Base-by-base conservation (phyloP, 192 early-diverging fungal species). In the Spinellus fusiger region DNA sequence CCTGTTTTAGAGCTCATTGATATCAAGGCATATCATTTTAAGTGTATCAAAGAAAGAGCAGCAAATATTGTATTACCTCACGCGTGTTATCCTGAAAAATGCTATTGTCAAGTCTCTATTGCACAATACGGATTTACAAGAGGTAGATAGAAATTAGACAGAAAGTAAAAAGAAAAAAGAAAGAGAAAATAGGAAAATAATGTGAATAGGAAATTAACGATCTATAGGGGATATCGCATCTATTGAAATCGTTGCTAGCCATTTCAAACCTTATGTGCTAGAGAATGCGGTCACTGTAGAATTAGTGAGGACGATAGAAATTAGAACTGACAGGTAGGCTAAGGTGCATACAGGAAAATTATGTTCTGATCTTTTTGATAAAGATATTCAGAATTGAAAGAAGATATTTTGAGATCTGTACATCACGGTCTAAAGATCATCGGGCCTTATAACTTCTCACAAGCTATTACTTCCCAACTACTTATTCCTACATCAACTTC, bases 1-100 rank as follows among this genome's bases (percentile, higher is more conserved):
- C 59, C 56, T n/a, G 58, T 74, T 44, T 40, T 74, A 26, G 72
- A 73, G 31, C 49, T 54, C 32, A 73, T 73, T 51, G 62, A 73
- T 52, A 49, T 73, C 13, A 56, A 51, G 4, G 47, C 26, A n/a
- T 28, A 33, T 27, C 54, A 65, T 13, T 69, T 59, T 23, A 40
- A 38, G 18, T 23, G 23, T 0, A 50, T 59, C 12, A 46, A 60
- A 10, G 59, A 61, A 27, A 59, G 64, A 22, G 57, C 38, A 0
- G 8, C 44, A 2, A 34, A 59, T 35, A 55, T 64, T 0, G 50
- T 54, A 33, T 4, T 71, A 4, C 46, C 48, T 51, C 34, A 44
- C 5, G 49, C 57, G 44, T 54, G 50, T n/a, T 29, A 34, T 18
- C 46, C 34, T 20, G 37, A 34, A 22, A 57, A 54, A 10, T 59